These are phyloP conservation scores for Fusarium nodosum DNA, from an alignment of 2,329 filamentous ascomycete species.

Conservation along the genomic window DNA sequence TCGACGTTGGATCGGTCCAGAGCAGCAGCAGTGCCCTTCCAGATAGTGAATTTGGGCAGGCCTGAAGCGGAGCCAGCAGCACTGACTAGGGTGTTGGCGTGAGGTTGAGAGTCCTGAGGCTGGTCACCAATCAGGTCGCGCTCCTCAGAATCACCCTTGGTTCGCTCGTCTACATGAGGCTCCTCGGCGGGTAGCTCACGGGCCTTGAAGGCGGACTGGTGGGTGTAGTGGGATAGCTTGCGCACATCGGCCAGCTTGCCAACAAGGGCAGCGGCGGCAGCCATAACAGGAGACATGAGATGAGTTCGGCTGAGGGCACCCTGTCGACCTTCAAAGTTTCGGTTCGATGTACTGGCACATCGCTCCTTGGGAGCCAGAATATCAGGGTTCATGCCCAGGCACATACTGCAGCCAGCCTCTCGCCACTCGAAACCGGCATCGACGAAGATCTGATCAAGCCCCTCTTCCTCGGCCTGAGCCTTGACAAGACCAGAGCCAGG, in stretches of 20 bases:
- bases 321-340: conserved; percentile 97
- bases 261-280: conserved; percentile 88
- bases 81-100: conserved; percentile 71
- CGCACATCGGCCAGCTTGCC: conserved; percentile 95
- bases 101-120: conserved; percentile 73
- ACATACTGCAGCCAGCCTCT: conserved; percentile 99
- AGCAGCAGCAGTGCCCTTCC: conserved; percentile 89
- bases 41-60: conserved; percentile 84
- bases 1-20: conserved; percentile 92
- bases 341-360: conserved; percentile 95
- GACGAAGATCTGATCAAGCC: conserved; percentile 90
- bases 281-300: conserved; percentile 97
- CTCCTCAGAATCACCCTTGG: conserved; percentile 65
- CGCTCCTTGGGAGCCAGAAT: conserved; percentile 93
- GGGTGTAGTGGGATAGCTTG: conserved; percentile 75
- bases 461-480: conserved; percentile 89
- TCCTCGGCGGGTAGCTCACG: conserved; percentile 59
- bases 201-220: conserved; percentile 72
- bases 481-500: conserved; percentile 96
- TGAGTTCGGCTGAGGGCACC: conserved; percentile 92
- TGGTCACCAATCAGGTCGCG: conserved; percentile 68
- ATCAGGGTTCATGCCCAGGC: conserved; percentile 98
- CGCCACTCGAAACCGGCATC: conserved; percentile 98
- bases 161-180: conserved; percentile 66
- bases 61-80: conserved; percentile 66